phyloP scores from a whole-genome alignment of 164 flowering plant genomes.

The Sedum album region DNA sequence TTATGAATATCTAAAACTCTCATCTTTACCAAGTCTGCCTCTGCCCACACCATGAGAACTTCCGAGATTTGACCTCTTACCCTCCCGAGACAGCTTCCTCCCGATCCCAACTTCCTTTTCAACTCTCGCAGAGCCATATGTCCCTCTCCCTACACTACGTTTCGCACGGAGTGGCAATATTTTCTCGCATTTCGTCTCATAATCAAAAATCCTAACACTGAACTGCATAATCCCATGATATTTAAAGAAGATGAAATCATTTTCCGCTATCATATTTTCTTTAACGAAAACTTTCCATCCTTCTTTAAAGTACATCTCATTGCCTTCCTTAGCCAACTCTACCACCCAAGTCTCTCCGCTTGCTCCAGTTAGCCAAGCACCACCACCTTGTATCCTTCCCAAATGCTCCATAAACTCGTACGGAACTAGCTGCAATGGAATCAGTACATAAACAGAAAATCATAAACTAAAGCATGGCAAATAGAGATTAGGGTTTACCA shows the following conservation, averaged over 20 bases:
- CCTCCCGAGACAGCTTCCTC: background rate
- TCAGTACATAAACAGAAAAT: too few species aligned
- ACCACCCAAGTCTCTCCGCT: background rate
- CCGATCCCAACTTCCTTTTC: background rate
- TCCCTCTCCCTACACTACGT: background rate
- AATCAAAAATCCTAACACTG: background rate
- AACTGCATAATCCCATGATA: background rate
- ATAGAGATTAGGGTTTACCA: too few species aligned
- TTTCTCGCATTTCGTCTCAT: background rate
- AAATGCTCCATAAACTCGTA: background rate
- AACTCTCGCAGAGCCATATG: background rate
- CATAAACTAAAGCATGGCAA: too few species aligned
- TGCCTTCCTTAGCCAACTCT: background rate
- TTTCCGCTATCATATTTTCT: background rate
- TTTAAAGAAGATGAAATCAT: background rate
- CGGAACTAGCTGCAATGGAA: background rate
- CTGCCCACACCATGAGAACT: too few species aligned
- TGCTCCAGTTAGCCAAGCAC: background rate
- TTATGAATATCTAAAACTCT: too few species aligned
- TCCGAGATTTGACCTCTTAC: too few species aligned
- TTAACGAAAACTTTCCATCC: background rate
- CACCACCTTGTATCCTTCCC: background rate
- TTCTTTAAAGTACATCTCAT: background rate
- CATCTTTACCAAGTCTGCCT: background rate
- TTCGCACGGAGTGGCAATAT: background rate